Conservation (phyloP, 257 asterid genomes). For the Solanum rostratum region DNA sequence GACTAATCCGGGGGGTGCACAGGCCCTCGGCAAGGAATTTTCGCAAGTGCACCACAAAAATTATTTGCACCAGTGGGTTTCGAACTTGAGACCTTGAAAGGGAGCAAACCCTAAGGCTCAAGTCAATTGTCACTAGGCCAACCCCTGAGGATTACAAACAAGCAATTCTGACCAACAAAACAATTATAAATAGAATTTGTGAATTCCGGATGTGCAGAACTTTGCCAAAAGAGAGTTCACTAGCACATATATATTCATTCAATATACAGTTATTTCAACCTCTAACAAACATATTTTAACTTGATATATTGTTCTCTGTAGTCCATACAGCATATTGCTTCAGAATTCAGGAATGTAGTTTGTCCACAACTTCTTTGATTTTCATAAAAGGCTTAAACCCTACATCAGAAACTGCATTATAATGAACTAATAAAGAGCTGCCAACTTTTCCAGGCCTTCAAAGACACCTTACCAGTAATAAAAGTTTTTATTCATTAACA, state of each 20-base stretch:
- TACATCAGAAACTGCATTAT: background rate
- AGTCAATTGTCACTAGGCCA: too few species aligned
- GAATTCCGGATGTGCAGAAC: background rate
- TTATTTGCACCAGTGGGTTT: too few species aligned
- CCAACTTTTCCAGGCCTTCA: background rate
- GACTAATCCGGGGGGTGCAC: too few species aligned
- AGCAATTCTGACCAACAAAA: background rate
- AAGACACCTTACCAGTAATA: background rate
- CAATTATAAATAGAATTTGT: background rate
- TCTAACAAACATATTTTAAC: background rate
- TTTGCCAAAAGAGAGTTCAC: background rate
- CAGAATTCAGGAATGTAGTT: background rate
- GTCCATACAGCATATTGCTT: background rate
- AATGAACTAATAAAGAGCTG: background rate
- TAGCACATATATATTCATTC: background rate
- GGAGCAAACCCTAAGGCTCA: too few species aligned
- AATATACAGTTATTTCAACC: background rate
- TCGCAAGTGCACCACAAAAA: too few species aligned
- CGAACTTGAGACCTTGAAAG: too few species aligned
- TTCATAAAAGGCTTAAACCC: background rate
- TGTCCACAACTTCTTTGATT: background rate
- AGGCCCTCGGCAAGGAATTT: too few species aligned
- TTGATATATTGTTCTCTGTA: background rate
- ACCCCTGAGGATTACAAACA: too few species aligned
- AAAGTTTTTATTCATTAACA: background rate